Evolutionary conservation across 805 yeast species (phyloP).

Genomic region (Soucietia sequanensis): DNA sequence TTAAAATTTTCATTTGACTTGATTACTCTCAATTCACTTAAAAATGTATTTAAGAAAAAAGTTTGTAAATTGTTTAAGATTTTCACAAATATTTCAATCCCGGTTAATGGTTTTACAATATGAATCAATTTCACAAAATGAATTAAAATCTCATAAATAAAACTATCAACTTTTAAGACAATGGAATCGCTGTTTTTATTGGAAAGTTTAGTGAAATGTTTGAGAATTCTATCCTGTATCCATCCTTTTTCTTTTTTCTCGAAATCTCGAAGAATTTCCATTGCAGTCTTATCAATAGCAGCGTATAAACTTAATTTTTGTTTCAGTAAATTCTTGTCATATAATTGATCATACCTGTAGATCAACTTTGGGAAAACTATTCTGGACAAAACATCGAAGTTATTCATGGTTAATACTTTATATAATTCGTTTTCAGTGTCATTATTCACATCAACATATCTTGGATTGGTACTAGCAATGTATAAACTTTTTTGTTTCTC

Average conservation of each 20-base stretch:
- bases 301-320: constrained; percentile 40
- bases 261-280: constrained; percentile 41
- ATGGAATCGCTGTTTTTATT: constrained; percentile 1
- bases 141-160: constrained; percentile 36
- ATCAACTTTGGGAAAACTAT: constrained; percentile 31
- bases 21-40: constrained; percentile 27
- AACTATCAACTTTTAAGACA: constrained; percentile 31
- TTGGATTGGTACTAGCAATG: constrained; percentile 1
- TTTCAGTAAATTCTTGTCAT: constrained; percentile 32
- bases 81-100: constrained; percentile 30
- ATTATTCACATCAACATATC: constrained; percentile 2
- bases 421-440: constrained; percentile 26
- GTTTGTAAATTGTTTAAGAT: constrained; percentile 39
- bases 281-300: constrained; percentile 40
- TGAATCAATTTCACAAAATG: constrained; percentile 42
- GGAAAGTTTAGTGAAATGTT: constrained; percentile 21
- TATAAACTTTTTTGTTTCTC: constrained; percentile 18
- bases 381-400: constrained; percentile 35
- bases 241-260: constrained; percentile 33
- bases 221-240: constrained; percentile 27
- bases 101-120: constrained; percentile 40
- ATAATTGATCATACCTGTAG: constrained; percentile 31
- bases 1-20: constrained; percentile 14
- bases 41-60: constrained; percentile 30
- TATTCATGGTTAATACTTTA: constrained; percentile 44